A percentile compares a stretch with the other conserved stretches of the same genome.
phyloP scores from a whole-genome alignment of 108 stramenopile species.

The Epithemia pelagica region DNA sequence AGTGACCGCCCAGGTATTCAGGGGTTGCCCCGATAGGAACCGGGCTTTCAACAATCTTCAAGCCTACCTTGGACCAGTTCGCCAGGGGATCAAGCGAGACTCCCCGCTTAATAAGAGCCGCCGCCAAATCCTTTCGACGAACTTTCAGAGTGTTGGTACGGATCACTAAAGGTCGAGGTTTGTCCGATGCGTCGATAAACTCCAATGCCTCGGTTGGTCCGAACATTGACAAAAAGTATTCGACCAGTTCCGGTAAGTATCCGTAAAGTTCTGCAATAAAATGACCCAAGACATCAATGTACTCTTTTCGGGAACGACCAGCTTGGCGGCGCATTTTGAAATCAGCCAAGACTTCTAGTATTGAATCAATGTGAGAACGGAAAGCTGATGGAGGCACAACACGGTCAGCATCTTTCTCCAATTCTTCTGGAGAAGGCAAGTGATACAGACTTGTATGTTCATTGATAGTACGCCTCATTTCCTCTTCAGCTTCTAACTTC shows the following conservation, averaged over 20 bases:
- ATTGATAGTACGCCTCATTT: constrained; percentile 70
- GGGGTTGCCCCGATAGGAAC: constrained; percentile 99
- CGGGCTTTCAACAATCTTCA: constrained; percentile 94
- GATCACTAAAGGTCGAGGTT: constrained; percentile 91
- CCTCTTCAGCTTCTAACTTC: constrained; percentile 73
- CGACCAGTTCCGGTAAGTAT: constrained; percentile 92
- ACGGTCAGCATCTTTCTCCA: constrained; percentile 77
- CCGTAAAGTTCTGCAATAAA: constrained; percentile 95
- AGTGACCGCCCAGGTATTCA: constrained; percentile 97
- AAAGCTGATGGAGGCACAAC: constrained; percentile 88
- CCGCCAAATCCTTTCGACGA: constrained; percentile 92
- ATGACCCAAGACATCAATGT: constrained; percentile 78
- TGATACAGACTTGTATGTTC: constrained; percentile 74
- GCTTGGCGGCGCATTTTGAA: constrained; percentile 85
- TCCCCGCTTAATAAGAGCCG: constrained; percentile 95
- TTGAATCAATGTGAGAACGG: constrained; percentile 83
- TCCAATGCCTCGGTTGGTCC: constrained; percentile 89
- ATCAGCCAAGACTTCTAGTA: constrained; percentile 87
- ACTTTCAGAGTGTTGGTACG: constrained; percentile 98
- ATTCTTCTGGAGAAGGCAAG: constrained; percentile 74
- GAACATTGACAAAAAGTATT: constrained; percentile 94
- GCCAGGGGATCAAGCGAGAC: constrained; percentile 95
- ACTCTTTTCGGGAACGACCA: constrained; percentile 84
- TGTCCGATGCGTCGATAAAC: constrained; percentile 94
- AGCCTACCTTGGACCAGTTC: constrained; percentile 95